A percentile compares a stretch with the other conserved stretches of the same genome.
Evolutionary conservation across 78 protist genomes (phyloP).

Genomic region (Dictyostelium discoideum): DNA sequence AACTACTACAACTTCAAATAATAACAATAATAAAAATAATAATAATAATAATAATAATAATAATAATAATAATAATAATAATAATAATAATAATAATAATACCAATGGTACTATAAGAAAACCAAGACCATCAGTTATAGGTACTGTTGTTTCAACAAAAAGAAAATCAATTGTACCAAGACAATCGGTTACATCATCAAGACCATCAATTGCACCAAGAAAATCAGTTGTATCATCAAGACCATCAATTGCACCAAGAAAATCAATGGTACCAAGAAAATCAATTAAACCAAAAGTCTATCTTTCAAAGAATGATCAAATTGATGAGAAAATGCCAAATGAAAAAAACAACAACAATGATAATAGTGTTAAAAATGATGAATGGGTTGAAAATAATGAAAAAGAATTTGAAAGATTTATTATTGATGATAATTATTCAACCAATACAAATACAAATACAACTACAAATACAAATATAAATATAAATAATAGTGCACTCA

Average conservation of each 20-base stretch:
- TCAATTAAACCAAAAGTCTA: not conserved
- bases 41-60: not conserved
- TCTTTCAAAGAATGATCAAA: not conserved
- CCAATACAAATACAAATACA: not conserved
- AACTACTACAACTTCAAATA: not conserved
- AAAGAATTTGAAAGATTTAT: not conserved
- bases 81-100: not conserved
- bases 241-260: constrained; percentile 44
- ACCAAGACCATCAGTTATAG: not conserved
- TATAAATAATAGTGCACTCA: not conserved
- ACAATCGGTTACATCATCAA: not conserved
- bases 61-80: not conserved
- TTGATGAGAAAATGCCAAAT: not conserved
- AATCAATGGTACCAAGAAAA: constrained; percentile 9
- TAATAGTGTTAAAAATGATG: not conserved
- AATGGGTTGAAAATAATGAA: constrained; percentile 10
- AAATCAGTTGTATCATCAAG: not conserved
- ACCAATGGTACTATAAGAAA: not conserved
- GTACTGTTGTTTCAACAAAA: too few species aligned
- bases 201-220: not conserved
- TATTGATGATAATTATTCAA: constrained; percentile 1
- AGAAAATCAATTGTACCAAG: not conserved
- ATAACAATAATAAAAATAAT: too few species aligned
- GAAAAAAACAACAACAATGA: not conserved
- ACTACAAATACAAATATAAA: too few species aligned